A percentile compares a stretch with the other conserved stretches of the same genome.
Conservation (phyloP, 164 flowering plant genomes). For the Warburgia ugandensis region DNA sequence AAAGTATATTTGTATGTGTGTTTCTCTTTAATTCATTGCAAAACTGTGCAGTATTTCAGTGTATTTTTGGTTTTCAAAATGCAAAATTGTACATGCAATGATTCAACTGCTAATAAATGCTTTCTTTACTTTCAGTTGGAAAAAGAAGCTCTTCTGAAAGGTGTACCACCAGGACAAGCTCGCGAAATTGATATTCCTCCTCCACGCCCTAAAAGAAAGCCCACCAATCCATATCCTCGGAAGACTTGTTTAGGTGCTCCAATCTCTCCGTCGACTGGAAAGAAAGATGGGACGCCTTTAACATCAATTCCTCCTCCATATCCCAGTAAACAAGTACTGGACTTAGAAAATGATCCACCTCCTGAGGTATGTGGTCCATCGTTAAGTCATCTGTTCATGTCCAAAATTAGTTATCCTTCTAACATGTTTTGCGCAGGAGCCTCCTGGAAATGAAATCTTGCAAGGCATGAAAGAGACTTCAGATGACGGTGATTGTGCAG, state of each 20-base stretch:
- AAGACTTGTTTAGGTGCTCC: slow-evolving; percentile 37
- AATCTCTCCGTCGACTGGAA: slow-evolving; percentile 21
- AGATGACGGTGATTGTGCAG: slow-evolving; percentile 35
- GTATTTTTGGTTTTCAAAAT: not conserved
- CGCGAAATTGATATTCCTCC: slow-evolving; percentile 90
- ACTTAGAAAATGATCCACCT: slow-evolving; percentile 47
- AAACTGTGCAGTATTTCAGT: no score
- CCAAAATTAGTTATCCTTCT: not conserved
- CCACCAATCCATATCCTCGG: slow-evolving; percentile 92
- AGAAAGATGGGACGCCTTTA: slow-evolving; percentile 39
- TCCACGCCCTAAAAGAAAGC: slow-evolving; percentile 96
- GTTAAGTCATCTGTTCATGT: not conserved
- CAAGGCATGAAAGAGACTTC: slow-evolving; percentile 23
- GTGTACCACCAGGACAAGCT: slow-evolving; percentile 66
- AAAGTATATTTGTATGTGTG: no score
- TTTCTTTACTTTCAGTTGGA: slow-evolving; percentile 58
- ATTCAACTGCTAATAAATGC: slow-evolving; percentile 8
- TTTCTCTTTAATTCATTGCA: no score
- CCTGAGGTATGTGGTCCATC: slow-evolving; percentile 36
- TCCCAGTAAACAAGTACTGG: slow-evolving; percentile 29
- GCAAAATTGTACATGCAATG: not conserved
- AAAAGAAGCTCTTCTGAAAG: slow-evolving; percentile 76
- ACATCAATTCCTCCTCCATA: slow-evolving; percentile 31
- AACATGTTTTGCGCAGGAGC: slow-evolving; percentile 27
- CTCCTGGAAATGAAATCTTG: slow-evolving; percentile 31